Evolutionary conservation across 2,329 filamentous ascomycete genomes (phyloP).

Genomic region (Chaetomiaceae sp.): DNA sequence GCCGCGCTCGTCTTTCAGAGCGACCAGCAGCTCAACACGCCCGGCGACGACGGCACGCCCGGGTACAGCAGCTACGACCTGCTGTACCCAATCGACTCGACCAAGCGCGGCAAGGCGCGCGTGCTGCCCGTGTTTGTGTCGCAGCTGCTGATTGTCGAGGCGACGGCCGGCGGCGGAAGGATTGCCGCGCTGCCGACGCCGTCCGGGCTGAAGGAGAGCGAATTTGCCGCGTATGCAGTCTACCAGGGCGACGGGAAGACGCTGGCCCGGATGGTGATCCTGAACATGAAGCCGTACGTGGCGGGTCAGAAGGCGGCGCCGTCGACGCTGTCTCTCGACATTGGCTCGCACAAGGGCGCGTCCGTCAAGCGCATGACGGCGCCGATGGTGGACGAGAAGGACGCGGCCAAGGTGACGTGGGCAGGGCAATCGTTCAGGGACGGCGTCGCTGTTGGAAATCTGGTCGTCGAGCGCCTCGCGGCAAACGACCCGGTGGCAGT

Average conservation of each 20-base stretch:
- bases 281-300: conserved; percentile 19
- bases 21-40: conserved; percentile 21
- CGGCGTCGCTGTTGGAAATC: conserved; percentile 11
- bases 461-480: conserved; percentile 7
- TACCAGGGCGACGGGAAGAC: background rate
- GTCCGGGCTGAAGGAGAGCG: conserved; percentile 2
- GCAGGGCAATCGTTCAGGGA: conserved; percentile 18
- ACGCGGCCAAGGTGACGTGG: conserved; percentile 18
- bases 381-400: conserved; percentile 17
- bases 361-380: conserved; percentile 20
- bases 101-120: conserved; percentile 15
- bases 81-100: conserved; percentile 15
- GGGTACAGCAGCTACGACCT: conserved; percentile 19
- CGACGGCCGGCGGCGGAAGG: conserved; percentile 9
- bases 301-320: conserved; percentile 3
- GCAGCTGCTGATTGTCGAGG: conserved; percentile 17
- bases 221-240: conserved; percentile 16
- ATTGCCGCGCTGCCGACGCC: conserved; percentile 16
- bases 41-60: conserved; percentile 18
- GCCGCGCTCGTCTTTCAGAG: conserved; percentile 18
- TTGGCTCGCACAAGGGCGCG: conserved; percentile 12
- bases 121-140: conserved; percentile 20
- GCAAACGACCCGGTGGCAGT: conserved; percentile 4
- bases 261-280: conserved; percentile 11
- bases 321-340: conserved; percentile 7